Evolutionary conservation across 176 grass and related monocot genomes (phyloP).

Genomic region (Carex kokanica): DNA sequence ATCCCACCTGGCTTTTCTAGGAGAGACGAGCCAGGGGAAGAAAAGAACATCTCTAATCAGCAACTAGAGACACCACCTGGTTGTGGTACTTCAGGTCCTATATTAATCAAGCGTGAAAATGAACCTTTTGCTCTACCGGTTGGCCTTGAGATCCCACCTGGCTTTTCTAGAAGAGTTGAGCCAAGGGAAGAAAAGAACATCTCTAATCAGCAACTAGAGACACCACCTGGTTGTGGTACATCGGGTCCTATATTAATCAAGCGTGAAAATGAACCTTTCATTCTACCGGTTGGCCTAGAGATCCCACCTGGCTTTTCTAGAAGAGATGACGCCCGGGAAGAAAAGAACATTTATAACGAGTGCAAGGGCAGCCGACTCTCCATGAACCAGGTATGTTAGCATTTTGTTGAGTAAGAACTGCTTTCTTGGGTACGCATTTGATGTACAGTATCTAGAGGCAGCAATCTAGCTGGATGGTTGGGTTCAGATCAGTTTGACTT

Average conservation of each 20-base stretch:
- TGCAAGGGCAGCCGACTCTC: not conserved
- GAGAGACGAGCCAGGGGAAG: not conserved
- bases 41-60: not conserved
- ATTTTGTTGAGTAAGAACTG: not conserved
- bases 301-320: not conserved
- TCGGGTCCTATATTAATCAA: not conserved
- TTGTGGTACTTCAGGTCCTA: too few species aligned
- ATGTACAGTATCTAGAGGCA: not conserved
- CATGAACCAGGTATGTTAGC: not conserved
- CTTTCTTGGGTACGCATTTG: not conserved
- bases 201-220: not conserved
- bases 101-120: not conserved
- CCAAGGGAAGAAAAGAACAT: not conserved
- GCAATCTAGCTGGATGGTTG: not conserved
- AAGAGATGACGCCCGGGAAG: not conserved
- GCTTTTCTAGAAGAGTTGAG: not conserved
- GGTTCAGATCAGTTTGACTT: not conserved
- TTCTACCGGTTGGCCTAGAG: not conserved
- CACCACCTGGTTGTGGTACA: slow-evolving; percentile 1
- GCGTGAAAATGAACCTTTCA: not conserved
- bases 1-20: not conserved
- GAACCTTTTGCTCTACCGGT: not conserved
- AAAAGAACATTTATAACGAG: not conserved
- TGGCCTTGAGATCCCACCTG: slow-evolving; percentile 15
- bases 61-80: too few species aligned